Conservation (phyloP, 129 eudicot genomes). For the Helianthus tuberosus region DNA sequence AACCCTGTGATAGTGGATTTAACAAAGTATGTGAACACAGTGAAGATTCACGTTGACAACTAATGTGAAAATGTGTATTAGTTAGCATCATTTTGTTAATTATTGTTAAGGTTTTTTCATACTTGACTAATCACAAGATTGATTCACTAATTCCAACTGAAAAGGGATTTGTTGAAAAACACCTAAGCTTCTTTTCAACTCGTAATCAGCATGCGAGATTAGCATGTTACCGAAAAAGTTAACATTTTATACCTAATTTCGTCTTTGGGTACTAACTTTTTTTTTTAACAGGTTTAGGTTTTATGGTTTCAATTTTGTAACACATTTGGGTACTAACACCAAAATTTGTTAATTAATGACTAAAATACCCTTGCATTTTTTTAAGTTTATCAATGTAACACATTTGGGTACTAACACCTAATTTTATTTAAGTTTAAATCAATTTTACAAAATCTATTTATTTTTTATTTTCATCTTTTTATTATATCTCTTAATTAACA, state of each 20-base stretch:
- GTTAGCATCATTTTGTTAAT: constrained; percentile 16
- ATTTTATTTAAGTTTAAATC: too few species aligned
- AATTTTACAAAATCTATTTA: too few species aligned
- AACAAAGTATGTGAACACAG: background rate
- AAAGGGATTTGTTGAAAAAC: constrained; percentile 16
- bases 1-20: background rate
- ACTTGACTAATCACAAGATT: background rate
- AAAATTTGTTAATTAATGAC: too few species aligned
- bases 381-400: too few species aligned
- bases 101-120: constrained; percentile 2
- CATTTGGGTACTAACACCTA: too few species aligned
- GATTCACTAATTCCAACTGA: constrained; percentile 13
- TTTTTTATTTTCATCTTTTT: too few species aligned
- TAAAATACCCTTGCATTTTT: too few species aligned
- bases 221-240: constrained; percentile 1
- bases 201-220: constrained; percentile 24
- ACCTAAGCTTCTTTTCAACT: constrained; percentile 20
- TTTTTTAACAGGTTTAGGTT: too few species aligned
- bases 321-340: too few species aligned
- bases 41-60: constrained; percentile 8
- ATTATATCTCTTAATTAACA: too few species aligned
- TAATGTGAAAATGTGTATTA: constrained; percentile 27
- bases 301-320: too few species aligned
- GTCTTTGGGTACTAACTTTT: too few species aligned
- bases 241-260: background rate